A percentile compares a stretch with the other conserved stretches of the same genome.
Conservation (phyloP, 352 stramenopile genomes). For the Globisporangium orthogonon region DNA sequence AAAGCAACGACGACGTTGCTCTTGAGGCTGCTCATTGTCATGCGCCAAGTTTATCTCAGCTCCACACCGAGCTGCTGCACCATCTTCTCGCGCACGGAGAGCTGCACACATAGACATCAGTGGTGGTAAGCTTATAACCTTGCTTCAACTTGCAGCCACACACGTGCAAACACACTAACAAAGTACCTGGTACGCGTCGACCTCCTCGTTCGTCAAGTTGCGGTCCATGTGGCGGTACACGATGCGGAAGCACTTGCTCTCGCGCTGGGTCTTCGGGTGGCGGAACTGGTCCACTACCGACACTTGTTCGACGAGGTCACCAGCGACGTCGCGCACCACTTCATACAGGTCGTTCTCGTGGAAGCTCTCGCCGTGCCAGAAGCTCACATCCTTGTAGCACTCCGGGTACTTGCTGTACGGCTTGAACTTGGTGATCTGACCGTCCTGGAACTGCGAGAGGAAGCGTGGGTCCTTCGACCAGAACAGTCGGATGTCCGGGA, state of each 20-base stretch:
- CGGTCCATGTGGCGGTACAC: constrained; percentile 99
- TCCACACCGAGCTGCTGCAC: constrained; percentile 80
- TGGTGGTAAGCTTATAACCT: neutral
- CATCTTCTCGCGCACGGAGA: constrained; percentile 71
- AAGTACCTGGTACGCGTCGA: constrained; percentile 93
- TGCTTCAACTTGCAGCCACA: neutral
- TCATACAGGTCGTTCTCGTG: constrained; percentile 98
- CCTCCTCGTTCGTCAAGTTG: constrained; percentile 98
- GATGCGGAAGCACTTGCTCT: constrained; percentile 97
- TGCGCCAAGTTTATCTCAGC: constrained; percentile 67
- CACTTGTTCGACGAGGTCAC: constrained; percentile 95
- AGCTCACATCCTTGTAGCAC: constrained; percentile 98
- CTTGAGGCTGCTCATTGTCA: neutral
- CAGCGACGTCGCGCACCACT: constrained; percentile 92
- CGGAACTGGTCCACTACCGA: constrained; percentile 94
- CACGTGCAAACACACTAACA: neutral
- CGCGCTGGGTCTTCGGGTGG: constrained; percentile 94
- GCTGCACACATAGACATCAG: constrained; percentile 15
- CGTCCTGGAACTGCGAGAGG: constrained; percentile 89
- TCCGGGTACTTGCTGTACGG: constrained; percentile 98
- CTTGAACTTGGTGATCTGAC: constrained; percentile 95
- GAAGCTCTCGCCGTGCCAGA: constrained; percentile 91
- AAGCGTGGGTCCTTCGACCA: constrained; percentile 96
- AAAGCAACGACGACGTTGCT: too few species aligned
- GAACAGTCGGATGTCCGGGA: constrained; percentile 99